Evolutionary conservation across 306 rosid genomes (phyloP).

Genomic region (Abrus pulchellus): DNA sequence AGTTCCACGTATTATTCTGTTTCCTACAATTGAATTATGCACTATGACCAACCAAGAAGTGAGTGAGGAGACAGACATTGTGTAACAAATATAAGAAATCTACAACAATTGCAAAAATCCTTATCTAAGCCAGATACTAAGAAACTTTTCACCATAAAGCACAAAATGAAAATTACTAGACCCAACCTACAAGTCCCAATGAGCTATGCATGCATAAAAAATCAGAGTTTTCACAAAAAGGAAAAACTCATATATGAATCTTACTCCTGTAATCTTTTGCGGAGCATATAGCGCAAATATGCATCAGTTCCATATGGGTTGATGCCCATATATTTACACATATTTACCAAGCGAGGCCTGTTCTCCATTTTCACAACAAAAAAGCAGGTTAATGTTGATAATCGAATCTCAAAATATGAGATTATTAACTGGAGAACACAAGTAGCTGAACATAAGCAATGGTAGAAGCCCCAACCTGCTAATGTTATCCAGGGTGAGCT

Average conservation of each 20-base stretch:
- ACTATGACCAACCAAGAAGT: constrained; percentile 31
- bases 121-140: not conserved
- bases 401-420: constrained; percentile 38
- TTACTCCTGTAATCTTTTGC: constrained; percentile 77
- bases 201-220: constrained; percentile 34
- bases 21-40: constrained; percentile 24
- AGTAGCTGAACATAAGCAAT: constrained; percentile 20
- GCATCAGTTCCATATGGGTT: constrained; percentile 86
- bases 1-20: not conserved
- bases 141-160: not conserved
- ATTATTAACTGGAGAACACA: constrained; percentile 18
- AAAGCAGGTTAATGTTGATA: constrained; percentile 39
- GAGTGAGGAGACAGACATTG: constrained; percentile 16
- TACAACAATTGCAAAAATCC: constrained; percentile 1
- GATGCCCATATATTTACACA: constrained; percentile 94
- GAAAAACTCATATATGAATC: constrained; percentile 44
- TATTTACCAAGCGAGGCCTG: constrained; percentile 90
- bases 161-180: constrained; percentile 16
- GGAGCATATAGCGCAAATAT: constrained; percentile 86
- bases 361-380: constrained; percentile 48
- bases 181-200: not conserved
- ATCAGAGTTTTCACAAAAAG: constrained; percentile 29
- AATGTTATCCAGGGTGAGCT: constrained; percentile 89
- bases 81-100: constrained; percentile 20
- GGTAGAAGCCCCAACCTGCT: constrained; percentile 69